These are phyloP conservation scores for Aphanomyces cochlioides DNA, from an alignment of 352 stramenopile genomes.

Conservation along the genomic window DNA sequence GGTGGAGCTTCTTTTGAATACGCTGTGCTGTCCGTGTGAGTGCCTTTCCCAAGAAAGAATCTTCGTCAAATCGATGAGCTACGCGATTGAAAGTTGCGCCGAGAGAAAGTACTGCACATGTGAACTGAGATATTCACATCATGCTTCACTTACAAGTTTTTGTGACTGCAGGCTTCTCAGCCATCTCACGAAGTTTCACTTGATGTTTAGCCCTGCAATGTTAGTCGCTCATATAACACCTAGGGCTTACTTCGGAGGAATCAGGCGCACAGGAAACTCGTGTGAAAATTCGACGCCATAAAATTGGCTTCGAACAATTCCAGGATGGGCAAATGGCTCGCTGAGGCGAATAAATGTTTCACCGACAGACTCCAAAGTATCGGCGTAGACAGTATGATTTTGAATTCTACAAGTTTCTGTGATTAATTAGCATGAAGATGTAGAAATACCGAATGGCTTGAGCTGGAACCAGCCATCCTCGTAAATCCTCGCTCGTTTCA, in stretches of 20 bases:
- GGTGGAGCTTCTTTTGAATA: background rate
- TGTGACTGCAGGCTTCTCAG: background rate
- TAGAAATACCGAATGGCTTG: constrained; percentile 21
- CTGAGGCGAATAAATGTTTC: constrained; percentile 8
- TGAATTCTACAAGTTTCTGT: constrained; percentile 1
- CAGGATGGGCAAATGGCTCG: constrained; percentile 1
- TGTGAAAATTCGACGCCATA: constrained; percentile 24
- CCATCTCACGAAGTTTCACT: background rate
- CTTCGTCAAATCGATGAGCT: constrained; percentile 24
- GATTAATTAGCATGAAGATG: background rate
- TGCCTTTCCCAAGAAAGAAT: constrained; percentile 17
- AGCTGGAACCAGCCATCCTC: constrained; percentile 20
- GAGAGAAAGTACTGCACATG: background rate
- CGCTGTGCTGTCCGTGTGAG: constrained; percentile 9
- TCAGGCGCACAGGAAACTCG: constrained; percentile 11
- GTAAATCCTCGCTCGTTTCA: constrained; percentile 28
- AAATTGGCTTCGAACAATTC: background rate
- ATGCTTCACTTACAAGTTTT: background rate
- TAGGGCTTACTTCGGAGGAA: too few species aligned
- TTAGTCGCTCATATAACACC: too few species aligned
- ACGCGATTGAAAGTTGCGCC: too few species aligned
- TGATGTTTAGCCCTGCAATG: background rate
- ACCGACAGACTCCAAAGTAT: background rate
- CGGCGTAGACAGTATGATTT: constrained; percentile 6
- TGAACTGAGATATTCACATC: too few species aligned